Evolutionary conservation across 768 basidiomycete genomes (phyloP), one percentile per base, ranked within the genome.

Genomic region (Phylloporus scabripes): DNA sequence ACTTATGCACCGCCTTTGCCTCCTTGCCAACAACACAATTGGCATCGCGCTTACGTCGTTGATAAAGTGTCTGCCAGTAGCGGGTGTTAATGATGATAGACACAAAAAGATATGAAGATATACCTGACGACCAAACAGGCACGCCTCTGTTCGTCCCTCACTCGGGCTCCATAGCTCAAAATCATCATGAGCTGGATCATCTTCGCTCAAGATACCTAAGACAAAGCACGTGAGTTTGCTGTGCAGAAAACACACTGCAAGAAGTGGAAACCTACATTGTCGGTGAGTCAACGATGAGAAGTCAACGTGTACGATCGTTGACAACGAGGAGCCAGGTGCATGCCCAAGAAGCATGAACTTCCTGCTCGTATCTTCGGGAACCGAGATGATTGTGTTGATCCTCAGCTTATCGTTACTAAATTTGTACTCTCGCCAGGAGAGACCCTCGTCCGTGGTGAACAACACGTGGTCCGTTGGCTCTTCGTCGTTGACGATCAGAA

Each of bases 121-220:
- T 45, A 90, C 92, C 78, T 91, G 88, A 50, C 87, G 79, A 18
- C 96, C 96, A 56, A 98, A 99, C 23, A 98, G 70, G 68, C 96
- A 99, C 7, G 73, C 72, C 61, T 98, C 93, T 29, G 78, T 71
- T n/a, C 96, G 81, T 40, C 83, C 83, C 61, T 94, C 87, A 50
- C 88, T 90, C 0, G 95, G 96, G 62, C 87, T 92, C 96, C 96
- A 98, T 1, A 96, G 70, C 64, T 98, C 94, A 62, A 98, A 98
- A 70, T 99, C 96, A 61, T 97, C 94, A 33, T 84, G 71, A 15
- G 75, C 77, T 7, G 93, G 85, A 59, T 96, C 71, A 1, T 92
- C 77, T 5, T 77, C 44, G 51, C 76, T 79, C 40, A 94, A 69
- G 1, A 74, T 69, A 66, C 94, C 93, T 95, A 52, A 1, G 31